Base-by-base conservation (phyloP, 202 grass and related monocot species). In the Miscanthus sacchariflorus region DNA sequence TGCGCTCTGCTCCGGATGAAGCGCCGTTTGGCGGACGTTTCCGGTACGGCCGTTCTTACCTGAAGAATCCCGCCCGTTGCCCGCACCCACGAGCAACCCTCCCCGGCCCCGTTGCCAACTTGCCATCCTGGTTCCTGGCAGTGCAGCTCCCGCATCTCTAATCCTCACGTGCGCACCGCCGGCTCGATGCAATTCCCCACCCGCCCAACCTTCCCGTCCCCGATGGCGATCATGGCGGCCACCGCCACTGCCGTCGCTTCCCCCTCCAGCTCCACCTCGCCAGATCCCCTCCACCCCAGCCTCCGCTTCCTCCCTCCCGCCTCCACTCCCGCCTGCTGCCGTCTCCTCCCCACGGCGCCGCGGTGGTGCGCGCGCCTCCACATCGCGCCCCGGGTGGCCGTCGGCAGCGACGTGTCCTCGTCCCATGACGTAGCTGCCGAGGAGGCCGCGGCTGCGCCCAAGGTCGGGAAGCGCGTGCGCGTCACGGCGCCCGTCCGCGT, bases 391-490 rank as follows among this genome's bases (percentile, higher is more conserved):
- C 97, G 89, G 58, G 88, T 93, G 63, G 94, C 91, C 64, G 28
- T 93, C 39, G 83, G 85, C 71, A 86, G 81, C 54, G 87, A 94
- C 77, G 78, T 92, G 35, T 85, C 86, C 67, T 79, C 89, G 3
- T 54, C 83, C 5, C 71, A 78, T 1, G 84, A 84, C 48, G 48
- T 78, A 52, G 83, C 86, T 6, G 76, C 68, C 46, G 94, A 95
- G 90, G 92, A 98, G 85, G 86, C 77, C 28, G 58, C 76, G 33
- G 93, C 86, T 35, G 78, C 68, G 36, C 58, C 76, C 66, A 99
- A 95, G 87, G 64, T 99, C 72, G 97, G 94, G 13, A 91, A 87
- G 89, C 92, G 89, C 83, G 88, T 95, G 58, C 94, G 91, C 15
- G 91, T 96, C 58, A 99, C 35, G 66, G 97, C 80, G 43, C 93